Evolutionary conservation across 208 protist genomes (phyloP).

Genomic region (Crithidia bombi): DNA sequence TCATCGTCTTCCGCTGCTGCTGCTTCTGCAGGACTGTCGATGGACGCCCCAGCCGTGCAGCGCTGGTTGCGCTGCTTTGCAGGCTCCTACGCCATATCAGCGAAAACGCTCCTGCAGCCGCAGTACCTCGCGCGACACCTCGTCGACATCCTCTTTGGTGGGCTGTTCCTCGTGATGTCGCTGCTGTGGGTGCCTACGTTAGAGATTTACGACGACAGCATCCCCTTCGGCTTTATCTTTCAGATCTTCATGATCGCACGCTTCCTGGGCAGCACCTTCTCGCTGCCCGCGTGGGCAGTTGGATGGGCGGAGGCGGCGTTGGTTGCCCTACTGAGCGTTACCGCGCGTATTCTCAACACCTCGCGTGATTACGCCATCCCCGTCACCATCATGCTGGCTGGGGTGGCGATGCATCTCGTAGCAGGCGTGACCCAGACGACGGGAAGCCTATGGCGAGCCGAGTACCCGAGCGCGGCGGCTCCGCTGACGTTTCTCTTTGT

Average conservation of each 20-base stretch:
- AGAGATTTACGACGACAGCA: conserved; percentile 33
- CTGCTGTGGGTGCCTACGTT: conserved; percentile 92
- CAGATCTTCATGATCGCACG: conserved; percentile 43
- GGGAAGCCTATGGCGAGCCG: conserved; percentile 19
- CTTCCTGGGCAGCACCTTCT: conserved; percentile 38
- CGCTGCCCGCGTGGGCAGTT: conserved; percentile 23
- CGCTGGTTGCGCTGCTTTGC: background rate
- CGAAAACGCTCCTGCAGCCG: conserved; percentile 5
- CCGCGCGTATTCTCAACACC: conserved; percentile 15
- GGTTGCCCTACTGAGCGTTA: conserved; percentile 20
- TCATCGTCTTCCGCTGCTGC: background rate
- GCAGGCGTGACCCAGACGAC: conserved; percentile 4
- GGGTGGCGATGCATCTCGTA: conserved; percentile 23
- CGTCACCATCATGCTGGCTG: conserved; percentile 26
- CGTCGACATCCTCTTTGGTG: conserved; percentile 85
- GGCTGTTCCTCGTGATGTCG: conserved; percentile 88
- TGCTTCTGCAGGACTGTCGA: background rate
- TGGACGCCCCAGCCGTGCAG: background rate
- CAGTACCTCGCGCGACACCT: conserved; percentile 45
- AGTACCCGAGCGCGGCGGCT: background rate
- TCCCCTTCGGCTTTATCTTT: conserved; percentile 59
- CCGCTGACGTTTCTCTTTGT: conserved; percentile 22
- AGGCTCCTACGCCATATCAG: conserved; percentile 4
- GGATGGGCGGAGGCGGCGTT: conserved; percentile 23
- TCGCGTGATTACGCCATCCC: conserved; percentile 34